Base-by-base conservation (phyloP, 2,329 filamentous ascomycete species). In the Xylaria sp. region DNA sequence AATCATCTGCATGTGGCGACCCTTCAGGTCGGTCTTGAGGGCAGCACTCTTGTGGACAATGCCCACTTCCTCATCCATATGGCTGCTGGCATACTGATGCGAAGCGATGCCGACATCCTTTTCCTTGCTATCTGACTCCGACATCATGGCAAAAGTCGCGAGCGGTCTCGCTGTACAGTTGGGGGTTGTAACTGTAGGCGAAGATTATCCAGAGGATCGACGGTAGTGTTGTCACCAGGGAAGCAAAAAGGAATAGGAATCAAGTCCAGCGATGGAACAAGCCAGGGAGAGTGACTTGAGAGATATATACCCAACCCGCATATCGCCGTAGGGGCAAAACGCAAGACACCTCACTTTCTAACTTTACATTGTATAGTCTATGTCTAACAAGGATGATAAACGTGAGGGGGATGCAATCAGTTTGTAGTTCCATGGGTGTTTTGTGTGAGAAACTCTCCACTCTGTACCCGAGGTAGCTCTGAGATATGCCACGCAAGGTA, bases 1-100 rank as follows among this genome's bases (percentile, higher is more conserved):
- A 72, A 84, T 83, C 82, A 84, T 83, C 68, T 84, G 82, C 80
- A 83, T 81, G 70, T 83, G 82, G 20, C 82, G 79, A 64, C 75
- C 72, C 69, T 76, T 77, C 26, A 83, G 73, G 57, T 80, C 78
- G 38, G 79, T 78, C 61, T 78, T 74, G 61, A 83, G 77, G 49
- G 75, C 71, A n/a, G 73, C 70, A 66, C 71, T 69, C 72, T 79
- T 77, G 74, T 77, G 72, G 65, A 81, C 75, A 48, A 79, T 73
- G 44, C 77, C 80, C 59, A 79, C 77, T 71, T 80, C 81, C 69
- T 81, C 76, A 71, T 82, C 81, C 42, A 62, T 68, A 28, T 70
- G 63, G 23, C 70, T 63, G 38, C 60, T 44, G 51, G 51, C 64
- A 67, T 74, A 74, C n/a, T 68, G 60, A 33, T 72, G 70, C 60